These are phyloP conservation scores for Pythium coloratum DNA, from an alignment of 352 stramenopile species.

Conservation along the genomic window DNA sequence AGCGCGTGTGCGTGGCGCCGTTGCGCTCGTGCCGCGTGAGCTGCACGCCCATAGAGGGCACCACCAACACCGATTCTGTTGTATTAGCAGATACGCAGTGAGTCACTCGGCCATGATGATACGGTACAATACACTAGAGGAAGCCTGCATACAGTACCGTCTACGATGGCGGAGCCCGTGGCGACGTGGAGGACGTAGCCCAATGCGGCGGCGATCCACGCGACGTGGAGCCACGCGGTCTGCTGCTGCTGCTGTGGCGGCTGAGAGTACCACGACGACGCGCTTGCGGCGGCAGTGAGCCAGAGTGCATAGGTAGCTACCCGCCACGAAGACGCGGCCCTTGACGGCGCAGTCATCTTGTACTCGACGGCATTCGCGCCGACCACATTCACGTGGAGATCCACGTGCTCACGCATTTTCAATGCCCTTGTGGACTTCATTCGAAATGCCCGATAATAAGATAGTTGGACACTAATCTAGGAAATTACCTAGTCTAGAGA, in stretches of 20 bases:
- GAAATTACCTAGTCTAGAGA: background rate
- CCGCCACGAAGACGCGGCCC: constrained; percentile 6
- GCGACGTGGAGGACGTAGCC: constrained; percentile 6
- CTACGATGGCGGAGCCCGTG: constrained; percentile 27
- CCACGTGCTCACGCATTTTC: constrained; percentile 37
- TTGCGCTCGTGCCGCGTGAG: constrained; percentile 59
- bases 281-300: constrained; percentile 11
- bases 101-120: too few relatives aligned
- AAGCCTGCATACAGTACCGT: constrained; percentile 16
- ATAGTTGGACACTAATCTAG: constrained; percentile 1
- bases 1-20: constrained; percentile 38
- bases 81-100: constrained; percentile 18
- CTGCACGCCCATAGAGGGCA: constrained; percentile 74
- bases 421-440: background rate
- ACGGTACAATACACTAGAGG: background rate
- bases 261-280: constrained; percentile 20
- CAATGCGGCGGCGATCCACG: background rate
- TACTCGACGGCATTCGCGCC: constrained; percentile 60
- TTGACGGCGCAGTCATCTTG: constrained; percentile 29
- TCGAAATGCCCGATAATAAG: constrained; percentile 1
- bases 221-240: constrained; percentile 14
- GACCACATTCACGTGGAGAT: constrained; percentile 49
- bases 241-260: background rate
- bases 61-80: constrained; percentile 66
- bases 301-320: constrained; percentile 11